Percentiles rank a stretch among this genome's conserved stretches.
These are phyloP conservation scores for Lolium perenne DNA, from an alignment of 176 grass and related monocot genomes.

Conservation along the genomic window DNA sequence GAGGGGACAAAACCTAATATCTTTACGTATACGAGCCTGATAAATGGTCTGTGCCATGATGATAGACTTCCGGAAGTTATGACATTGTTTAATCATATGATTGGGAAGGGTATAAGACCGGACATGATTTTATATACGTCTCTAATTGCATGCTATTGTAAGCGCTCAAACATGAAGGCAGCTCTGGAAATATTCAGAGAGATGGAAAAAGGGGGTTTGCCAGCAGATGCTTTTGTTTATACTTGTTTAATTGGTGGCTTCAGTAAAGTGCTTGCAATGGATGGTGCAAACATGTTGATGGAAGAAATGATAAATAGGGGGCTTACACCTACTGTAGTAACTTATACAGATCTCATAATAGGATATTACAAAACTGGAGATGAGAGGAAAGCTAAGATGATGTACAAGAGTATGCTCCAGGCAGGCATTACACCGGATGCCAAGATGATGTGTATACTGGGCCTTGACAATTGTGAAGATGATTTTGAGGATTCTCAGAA, in stretches of 20 bases:
- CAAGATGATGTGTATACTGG: constrained; percentile 49
- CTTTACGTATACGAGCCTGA: constrained; percentile 64
- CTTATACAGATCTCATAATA: constrained; percentile 67
- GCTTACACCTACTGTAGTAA: constrained; percentile 60
- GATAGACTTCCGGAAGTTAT: constrained; percentile 49
- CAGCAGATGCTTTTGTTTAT: constrained; percentile 69
- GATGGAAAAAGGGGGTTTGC: constrained; percentile 51
- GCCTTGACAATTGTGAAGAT: neutral
- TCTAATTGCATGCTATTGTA: constrained; percentile 69
- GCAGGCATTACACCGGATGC: constrained; percentile 62
- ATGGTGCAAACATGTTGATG: constrained; percentile 53
- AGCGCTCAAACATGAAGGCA: constrained; percentile 57
- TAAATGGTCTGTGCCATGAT: constrained; percentile 62
- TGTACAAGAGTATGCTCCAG: constrained; percentile 58
- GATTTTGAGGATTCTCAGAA: constrained; percentile 32
- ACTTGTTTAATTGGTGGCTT: constrained; percentile 70
- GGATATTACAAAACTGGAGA: constrained; percentile 64
- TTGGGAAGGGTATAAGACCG: constrained; percentile 39
- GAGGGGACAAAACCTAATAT: constrained; percentile 54
- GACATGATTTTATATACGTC: constrained; percentile 66
- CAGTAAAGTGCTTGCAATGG: constrained; percentile 66
- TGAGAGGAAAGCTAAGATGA: constrained; percentile 32
- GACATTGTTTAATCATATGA: constrained; percentile 52
- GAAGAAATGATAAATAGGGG: constrained; percentile 59
- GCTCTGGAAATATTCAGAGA: constrained; percentile 56